These are phyloP conservation scores for Morella rubra DNA, from an alignment of 306 rosid genomes.

Conservation along the genomic window DNA sequence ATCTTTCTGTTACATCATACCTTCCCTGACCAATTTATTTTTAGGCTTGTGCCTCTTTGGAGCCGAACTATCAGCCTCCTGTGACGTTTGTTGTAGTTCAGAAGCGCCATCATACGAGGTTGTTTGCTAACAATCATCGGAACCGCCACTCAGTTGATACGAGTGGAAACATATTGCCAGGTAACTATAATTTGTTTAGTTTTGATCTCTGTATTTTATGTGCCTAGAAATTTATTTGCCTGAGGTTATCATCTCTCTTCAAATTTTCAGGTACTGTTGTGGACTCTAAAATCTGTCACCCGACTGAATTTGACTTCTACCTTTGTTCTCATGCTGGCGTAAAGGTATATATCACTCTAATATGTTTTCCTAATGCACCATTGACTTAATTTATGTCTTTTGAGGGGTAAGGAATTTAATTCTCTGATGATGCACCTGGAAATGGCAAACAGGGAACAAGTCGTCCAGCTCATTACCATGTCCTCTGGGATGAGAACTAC, in stretches of 20 bases:
- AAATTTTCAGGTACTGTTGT: constrained; percentile 79
- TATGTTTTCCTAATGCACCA: neutral
- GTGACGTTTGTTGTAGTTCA: constrained; percentile 98
- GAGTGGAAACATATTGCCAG: constrained; percentile 96
- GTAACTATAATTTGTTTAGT: constrained; percentile 30
- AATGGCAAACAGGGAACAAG: constrained; percentile 80
- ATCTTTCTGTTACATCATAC: neutral
- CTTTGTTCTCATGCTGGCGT: constrained; percentile 97
- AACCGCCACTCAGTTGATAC: constrained; percentile 65
- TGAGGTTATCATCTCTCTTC: constrained; percentile 4
- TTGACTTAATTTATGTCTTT: neutral
- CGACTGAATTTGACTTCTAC: constrained; percentile 89
- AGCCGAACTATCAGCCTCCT: constrained; percentile 97
- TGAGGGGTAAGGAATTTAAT: neutral
- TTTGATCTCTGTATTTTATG: neutral
- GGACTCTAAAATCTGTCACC: constrained; percentile 95
- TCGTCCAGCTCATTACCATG: constrained; percentile 97
- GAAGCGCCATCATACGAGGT: constrained; percentile 92
- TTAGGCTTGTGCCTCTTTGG: constrained; percentile 91
- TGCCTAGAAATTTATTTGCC: neutral
- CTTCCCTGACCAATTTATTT: neutral
- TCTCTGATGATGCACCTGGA: neutral
- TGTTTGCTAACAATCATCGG: constrained; percentile 76
- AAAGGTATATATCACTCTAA: constrained; percentile 44
- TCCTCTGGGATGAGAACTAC: constrained; percentile 91